Evolutionary conservation across 805 yeast genomes (phyloP).

Genomic region (Lipomyces japonicus): DNA sequence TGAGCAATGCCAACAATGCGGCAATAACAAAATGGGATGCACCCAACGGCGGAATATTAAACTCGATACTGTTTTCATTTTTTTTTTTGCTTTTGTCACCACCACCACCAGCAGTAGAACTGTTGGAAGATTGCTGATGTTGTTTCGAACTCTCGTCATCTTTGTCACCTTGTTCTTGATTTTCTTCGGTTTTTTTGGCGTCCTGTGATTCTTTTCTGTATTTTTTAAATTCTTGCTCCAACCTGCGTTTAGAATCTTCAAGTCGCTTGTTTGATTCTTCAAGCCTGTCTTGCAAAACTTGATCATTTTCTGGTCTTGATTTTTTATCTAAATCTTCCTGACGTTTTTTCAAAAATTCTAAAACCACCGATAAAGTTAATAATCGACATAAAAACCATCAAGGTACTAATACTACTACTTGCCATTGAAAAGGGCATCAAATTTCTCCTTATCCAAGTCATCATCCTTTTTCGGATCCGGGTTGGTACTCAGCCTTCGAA

Average conservation of each 20-base stretch:
- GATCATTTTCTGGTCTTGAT: not conserved
- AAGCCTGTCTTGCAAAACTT: not conserved
- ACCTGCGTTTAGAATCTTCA: slow-evolving; percentile 6
- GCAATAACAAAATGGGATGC: slow-evolving; percentile 12
- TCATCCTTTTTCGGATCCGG: too few relatives aligned
- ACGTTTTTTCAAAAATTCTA: not conserved
- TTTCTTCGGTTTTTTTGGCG: not conserved
- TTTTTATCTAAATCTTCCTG: not conserved
- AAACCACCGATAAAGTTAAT: too few relatives aligned
- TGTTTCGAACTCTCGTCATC: not conserved
- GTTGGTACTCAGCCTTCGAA: too few relatives aligned
- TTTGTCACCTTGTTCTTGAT: slow-evolving; percentile 3
- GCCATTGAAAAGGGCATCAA: too few relatives aligned
- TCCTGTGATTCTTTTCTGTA: slow-evolving; percentile 4
- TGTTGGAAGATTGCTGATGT: not conserved
- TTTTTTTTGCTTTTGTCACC: slow-evolving; percentile 1
- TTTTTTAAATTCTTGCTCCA: slow-evolving; percentile 13
- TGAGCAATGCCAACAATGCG: slow-evolving; percentile 4
- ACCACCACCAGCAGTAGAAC: not conserved
- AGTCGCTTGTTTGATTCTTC: not conserved
- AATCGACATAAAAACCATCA: too few relatives aligned
- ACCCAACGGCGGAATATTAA: slow-evolving; percentile 21
- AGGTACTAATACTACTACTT: too few relatives aligned
- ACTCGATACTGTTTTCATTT: slow-evolving; percentile 10
- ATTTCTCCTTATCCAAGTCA: too few relatives aligned